Evolutionary conservation across 352 stramenopile genomes (phyloP).

Genomic region (Phytophthora litchii): DNA sequence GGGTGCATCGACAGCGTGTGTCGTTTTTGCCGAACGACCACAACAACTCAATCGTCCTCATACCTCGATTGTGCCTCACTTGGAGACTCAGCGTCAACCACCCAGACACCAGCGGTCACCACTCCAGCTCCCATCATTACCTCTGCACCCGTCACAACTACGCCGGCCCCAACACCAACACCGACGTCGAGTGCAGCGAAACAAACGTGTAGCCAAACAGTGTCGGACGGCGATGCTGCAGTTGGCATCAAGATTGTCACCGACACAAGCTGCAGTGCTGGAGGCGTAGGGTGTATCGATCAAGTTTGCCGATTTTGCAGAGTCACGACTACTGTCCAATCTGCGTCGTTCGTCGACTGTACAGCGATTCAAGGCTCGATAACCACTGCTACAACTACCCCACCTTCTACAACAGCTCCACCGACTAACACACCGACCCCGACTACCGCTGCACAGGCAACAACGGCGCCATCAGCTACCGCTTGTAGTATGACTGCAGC

Average conservation of each 20-base stretch:
- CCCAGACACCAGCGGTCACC: constrained; percentile 1
- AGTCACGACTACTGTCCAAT: constrained; percentile 25
- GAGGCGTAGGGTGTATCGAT: constrained; percentile 41
- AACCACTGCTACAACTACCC: not conserved
- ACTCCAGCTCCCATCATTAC: constrained; percentile 2
- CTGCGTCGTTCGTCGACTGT: constrained; percentile 31
- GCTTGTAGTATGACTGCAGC: constrained; percentile 14
- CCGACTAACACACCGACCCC: not conserved
- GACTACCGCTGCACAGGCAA: not conserved
- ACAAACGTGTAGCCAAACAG: constrained; percentile 26
- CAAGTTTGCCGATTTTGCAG: constrained; percentile 49
- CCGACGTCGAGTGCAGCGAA: constrained; percentile 3
- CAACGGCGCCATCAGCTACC: not conserved
- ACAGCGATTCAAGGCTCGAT: constrained; percentile 16
- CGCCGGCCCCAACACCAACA: constrained; percentile 1
- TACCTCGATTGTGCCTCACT: constrained; percentile 25
- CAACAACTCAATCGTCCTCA: constrained; percentile 28
- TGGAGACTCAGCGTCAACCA: not conserved
- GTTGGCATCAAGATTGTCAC: constrained; percentile 39
- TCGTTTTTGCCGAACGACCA: constrained; percentile 37
- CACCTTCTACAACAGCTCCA: not conserved
- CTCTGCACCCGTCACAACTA: constrained; percentile 8
- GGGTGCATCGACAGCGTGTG: constrained; percentile 43
- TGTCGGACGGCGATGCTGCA: constrained; percentile 38
- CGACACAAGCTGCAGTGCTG: constrained; percentile 27